phyloP scores from a whole-genome alignment of 1,139 yeast genomes.

The Lodderomyces oxycetoniae region DNA sequence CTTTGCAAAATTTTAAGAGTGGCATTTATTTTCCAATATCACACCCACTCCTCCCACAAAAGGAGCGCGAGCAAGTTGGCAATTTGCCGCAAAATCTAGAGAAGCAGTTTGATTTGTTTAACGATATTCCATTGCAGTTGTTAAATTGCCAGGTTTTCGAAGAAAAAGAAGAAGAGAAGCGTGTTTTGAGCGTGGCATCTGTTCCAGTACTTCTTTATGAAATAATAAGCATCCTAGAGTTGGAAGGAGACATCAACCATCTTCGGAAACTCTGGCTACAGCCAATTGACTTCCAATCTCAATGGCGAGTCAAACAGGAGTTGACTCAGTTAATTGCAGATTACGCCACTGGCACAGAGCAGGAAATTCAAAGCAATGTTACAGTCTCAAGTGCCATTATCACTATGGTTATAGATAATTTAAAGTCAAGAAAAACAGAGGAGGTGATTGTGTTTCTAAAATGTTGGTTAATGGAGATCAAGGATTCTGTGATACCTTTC shows the following conservation, averaged over 20 bases:
- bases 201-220: conserved; percentile 4
- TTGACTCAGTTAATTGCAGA: conserved; percentile 23
- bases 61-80: not conserved
- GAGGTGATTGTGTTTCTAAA: conserved; percentile 31
- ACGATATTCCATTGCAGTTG: conserved; percentile 40
- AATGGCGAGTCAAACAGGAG: conserved; percentile 35
- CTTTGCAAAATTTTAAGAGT: conserved; percentile 27
- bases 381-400: not conserved
- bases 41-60: not conserved
- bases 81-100: conserved; percentile 33
- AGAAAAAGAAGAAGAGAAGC: conserved; percentile 10
- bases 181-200: conserved; percentile 1
- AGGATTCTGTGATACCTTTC: conserved; percentile 44
- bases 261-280: conserved; percentile 22
- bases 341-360: conserved; percentile 5
- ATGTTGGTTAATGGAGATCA: conserved; percentile 41
- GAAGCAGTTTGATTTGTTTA: conserved; percentile 36
- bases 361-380: not conserved
- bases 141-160: conserved; percentile 19
- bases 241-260: conserved; percentile 1
- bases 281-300: conserved; percentile 30
- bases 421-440: conserved; percentile 5
- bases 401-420: conserved; percentile 16
- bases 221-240: not conserved
- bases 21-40: conserved; percentile 33